A percentile compares a stretch with the other conserved stretches of the same genome.
These are phyloP conservation scores for Pleurotus pulmonarius DNA, from an alignment of 768 basidiomycete species.

Conservation along the genomic window DNA sequence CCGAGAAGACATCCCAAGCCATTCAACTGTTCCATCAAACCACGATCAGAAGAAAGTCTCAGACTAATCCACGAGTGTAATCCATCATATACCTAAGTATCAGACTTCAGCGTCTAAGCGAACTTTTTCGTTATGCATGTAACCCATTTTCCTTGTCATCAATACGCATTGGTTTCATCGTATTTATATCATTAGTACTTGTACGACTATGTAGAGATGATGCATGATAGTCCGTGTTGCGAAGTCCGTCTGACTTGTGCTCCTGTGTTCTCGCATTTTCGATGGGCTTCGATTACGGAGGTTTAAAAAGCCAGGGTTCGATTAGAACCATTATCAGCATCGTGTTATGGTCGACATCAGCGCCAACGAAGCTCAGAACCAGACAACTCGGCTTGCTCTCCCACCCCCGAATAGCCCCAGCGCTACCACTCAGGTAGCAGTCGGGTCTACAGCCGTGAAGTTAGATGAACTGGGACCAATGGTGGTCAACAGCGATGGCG, in stretches of 20 bases:
- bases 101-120: no score
- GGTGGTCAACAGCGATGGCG: conserved; percentile 67
- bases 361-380: no score
- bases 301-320: not conserved
- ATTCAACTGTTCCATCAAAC: conserved; percentile 42
- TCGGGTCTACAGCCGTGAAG: conserved; percentile 32
- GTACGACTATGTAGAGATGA: no score
- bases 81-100: not conserved
- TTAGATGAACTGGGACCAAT: conserved; percentile 62
- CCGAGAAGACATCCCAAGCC: conserved; percentile 45
- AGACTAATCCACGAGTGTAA: not conserved
- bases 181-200: not conserved
- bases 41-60: conserved; percentile 30
- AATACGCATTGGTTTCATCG: not conserved
- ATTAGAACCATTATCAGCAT: not conserved
- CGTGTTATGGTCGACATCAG: no score
- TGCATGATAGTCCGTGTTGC: no score
- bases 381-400: no score
- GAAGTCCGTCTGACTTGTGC: not conserved
- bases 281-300: not conserved
- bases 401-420: conserved; percentile 6
- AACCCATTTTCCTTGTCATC: not conserved
- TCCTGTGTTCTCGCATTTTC: not conserved
- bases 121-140: not conserved
- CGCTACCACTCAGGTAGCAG: conserved; percentile 6